Conservation (phyloP, 2,329 filamentous ascomycete species). For the Fonsecaea pugnacius region DNA sequence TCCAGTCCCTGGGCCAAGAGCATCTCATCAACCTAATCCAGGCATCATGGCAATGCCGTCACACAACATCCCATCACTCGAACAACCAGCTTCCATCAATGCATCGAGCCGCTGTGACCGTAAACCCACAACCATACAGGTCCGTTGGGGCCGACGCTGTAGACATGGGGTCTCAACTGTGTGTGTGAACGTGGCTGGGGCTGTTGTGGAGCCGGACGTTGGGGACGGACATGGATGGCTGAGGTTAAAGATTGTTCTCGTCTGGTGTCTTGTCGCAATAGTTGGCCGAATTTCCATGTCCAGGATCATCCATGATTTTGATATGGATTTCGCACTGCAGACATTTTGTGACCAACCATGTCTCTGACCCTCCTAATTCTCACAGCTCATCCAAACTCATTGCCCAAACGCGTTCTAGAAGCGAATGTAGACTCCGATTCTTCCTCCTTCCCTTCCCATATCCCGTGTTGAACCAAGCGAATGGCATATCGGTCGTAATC, state of each 20-base stretch:
- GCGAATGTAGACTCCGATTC: background rate
- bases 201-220: background rate
- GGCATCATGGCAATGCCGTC: background rate
- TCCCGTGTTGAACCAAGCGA: constrained; percentile 27
- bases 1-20: background rate
- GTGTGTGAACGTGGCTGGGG: background rate
- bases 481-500: constrained; percentile 35
- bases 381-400: background rate
- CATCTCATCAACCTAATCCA: background rate
- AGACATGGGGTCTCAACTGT: constrained; percentile 5
- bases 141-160: background rate
- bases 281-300: background rate
- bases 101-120: background rate
- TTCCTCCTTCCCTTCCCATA: constrained; percentile 11
- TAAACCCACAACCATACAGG: background rate
- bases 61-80: background rate
- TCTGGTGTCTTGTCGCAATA: background rate
- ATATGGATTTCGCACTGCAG: background rate
- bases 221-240: background rate
- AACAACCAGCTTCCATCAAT: background rate
- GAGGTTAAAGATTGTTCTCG: background rate
- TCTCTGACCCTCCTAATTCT: background rate
- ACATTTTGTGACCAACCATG: background rate
- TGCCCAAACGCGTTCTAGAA: background rate
- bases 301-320: background rate